Base-by-base conservation (phyloP, 352 stramenopile genomes). In the Phytophthora crassamura region DNA sequence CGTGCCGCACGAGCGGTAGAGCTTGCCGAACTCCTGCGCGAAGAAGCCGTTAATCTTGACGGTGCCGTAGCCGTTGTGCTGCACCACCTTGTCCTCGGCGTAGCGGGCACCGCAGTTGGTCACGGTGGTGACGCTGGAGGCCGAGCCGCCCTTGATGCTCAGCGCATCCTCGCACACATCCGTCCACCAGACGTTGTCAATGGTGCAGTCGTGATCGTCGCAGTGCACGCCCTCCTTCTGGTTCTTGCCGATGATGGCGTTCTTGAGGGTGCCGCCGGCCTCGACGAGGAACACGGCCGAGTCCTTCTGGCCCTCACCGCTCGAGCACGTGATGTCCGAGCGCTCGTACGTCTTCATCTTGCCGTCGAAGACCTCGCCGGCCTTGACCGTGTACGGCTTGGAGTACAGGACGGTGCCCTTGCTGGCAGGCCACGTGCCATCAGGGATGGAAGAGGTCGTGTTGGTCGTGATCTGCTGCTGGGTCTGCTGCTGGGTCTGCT, bases 71-170 rank as follows among this genome's bases (percentile, higher is more conserved):
- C 40, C 40, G 40, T 47, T 47, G 51, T 59, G 51, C 51, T 59
- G 52, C 39, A 75, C 53, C 50, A 66, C 55, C 63, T 84, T 84
- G 72, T 84, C 74, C 32, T 72, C 61, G 28, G 70, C 74, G 36
- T 69, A 62, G 16, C 67, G 64, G 0, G 74, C 69, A 41, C 74
- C 70, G 35, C 74, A 69, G 42, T 72, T 74, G 12, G 66, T 61
- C 22, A 75, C 59, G 38, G 50, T 64, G 16, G 63, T 60, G 2
- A 75, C 50, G 42, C 59, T 74, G 36, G 47, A 51, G 9, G 59
- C 34, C 7, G 41, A 55, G 33, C 64, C 64, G 40, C 50, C 50
- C 42, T 68, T 72, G 57, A 68, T 67, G 32, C 49, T 59, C 3
- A 67, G 48, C 34, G 64, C 64, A 39, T 72, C 57, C 40, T 72